phyloP scores from a whole-genome alignment of 2,329 filamentous ascomycete species.

The Teratosphaeria zuluensis region DNA sequence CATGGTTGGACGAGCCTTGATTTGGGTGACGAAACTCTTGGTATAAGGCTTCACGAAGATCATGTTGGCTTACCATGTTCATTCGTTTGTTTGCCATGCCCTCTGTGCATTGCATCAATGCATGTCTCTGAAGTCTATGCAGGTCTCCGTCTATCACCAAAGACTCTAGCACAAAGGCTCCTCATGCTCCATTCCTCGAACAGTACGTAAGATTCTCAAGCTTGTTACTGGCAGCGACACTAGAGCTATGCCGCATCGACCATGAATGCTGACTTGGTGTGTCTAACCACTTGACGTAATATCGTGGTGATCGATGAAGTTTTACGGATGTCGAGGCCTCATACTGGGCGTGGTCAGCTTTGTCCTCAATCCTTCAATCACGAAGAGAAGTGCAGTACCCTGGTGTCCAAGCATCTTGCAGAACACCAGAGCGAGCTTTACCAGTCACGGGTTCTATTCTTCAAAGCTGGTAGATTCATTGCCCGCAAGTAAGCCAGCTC shows the following conservation, averaged over 20 bases:
- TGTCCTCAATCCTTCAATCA: background rate
- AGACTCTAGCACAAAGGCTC: background rate
- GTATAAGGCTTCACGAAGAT: background rate
- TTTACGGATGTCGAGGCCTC: too few species aligned
- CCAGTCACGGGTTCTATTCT: too few species aligned
- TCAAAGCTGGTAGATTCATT: too few species aligned
- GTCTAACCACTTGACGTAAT: background rate
- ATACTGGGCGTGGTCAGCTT: too few species aligned
- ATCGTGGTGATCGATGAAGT: background rate
- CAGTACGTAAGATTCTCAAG: too few species aligned
- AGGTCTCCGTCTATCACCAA: background rate
- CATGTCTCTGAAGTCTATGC: background rate
- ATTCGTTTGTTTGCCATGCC: background rate
- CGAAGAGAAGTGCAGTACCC: background rate
- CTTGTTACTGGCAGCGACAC: too few species aligned
- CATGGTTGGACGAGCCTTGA: background rate
- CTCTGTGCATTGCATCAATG: background rate
- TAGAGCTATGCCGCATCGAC: background rate
- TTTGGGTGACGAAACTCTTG: background rate
- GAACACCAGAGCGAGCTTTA: too few species aligned
- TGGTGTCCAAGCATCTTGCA: background rate
- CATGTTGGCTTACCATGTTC: background rate
- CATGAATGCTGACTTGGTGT: background rate
- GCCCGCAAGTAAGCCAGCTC: too few species aligned
- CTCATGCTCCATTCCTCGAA: background rate